Conservation (phyloP, 169 alveolate species). For the Cryptosporidium sp. region DNA sequence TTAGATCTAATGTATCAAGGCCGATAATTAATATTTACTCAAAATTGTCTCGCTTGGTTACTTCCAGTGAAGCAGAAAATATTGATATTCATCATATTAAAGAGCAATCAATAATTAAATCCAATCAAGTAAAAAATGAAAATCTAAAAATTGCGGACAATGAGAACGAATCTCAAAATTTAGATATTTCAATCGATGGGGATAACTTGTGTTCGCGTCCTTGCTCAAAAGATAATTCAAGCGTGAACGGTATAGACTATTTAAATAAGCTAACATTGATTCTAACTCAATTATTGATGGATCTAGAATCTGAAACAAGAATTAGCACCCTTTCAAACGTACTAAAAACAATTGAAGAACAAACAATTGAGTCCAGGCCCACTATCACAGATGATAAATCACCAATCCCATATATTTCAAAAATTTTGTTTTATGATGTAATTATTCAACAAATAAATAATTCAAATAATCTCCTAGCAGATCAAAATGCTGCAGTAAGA, state of each 20-base stretch:
- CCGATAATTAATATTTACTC: constrained; percentile 29
- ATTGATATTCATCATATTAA: not conserved
- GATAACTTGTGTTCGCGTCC: not conserved
- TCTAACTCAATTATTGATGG: constrained; percentile 17
- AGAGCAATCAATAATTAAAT: not conserved
- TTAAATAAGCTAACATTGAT: not conserved
- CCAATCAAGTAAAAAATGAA: not conserved
- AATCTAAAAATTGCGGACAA: not conserved
- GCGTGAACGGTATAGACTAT: not conserved
- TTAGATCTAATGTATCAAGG: constrained; percentile 41
- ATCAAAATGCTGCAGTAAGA: constrained; percentile 21
- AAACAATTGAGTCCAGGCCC: not conserved
- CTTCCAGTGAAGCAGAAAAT: constrained; percentile 4
- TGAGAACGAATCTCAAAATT: constrained; percentile 7
- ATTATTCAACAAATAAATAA: constrained; percentile 19
- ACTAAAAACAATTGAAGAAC: constrained; percentile 6
- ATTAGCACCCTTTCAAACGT: constrained; percentile 16
- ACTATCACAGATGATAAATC: not conserved
- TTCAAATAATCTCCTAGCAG: not conserved
- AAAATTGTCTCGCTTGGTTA: not conserved
- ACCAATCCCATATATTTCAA: not conserved
- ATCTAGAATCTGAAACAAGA: constrained; percentile 47
- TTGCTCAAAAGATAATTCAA: not conserved
- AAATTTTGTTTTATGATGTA: constrained; percentile 24
- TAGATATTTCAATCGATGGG: not conserved